phyloP scores from a whole-genome alignment of 2,329 filamentous ascomycete species.

The Furcasterigmium furcatum region DNA sequence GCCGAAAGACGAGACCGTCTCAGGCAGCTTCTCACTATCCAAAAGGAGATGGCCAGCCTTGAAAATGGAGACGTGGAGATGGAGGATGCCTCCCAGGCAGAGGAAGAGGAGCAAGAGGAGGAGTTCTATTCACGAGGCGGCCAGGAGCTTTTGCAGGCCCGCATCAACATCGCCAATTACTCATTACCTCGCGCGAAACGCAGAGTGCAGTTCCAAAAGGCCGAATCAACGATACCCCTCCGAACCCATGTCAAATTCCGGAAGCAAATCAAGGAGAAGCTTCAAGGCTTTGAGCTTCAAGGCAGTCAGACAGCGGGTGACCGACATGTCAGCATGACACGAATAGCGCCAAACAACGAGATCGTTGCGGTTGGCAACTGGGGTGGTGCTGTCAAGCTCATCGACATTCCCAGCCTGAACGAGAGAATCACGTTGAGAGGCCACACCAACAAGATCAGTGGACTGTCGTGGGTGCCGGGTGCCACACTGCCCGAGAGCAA shows the following conservation, averaged over 20 bases:
- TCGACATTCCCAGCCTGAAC: conserved; percentile 79
- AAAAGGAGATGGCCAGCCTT: conserved; percentile 59
- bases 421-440: conserved; percentile 74
- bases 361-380: conserved; percentile 88
- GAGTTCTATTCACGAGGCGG: conserved; percentile 93
- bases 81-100: conserved; percentile 49
- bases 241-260: conserved; percentile 90
- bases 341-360: conserved; percentile 83
- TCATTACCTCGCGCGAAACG: conserved; percentile 80
- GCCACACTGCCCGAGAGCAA: conserved; percentile 69
- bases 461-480: conserved; percentile 85
- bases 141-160: conserved; percentile 68
- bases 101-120: conserved; percentile 71
- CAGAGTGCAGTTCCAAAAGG: conserved; percentile 72
- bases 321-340: conserved; percentile 84
- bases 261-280: conserved; percentile 79
- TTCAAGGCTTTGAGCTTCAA: conserved; percentile 84
- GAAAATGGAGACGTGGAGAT: conserved; percentile 58
- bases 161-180: conserved; percentile 76
- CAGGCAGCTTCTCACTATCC: conserved; percentile 73
- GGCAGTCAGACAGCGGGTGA: conserved; percentile 92
- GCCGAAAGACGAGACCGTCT: conserved; percentile 83
- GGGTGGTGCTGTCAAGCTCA: conserved; percentile 83
- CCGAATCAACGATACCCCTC: conserved; percentile 78
- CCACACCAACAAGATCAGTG: conserved; percentile 86